Evolutionary conservation across 768 basidiomycete genomes (phyloP).

Genomic region (Kwoniella bestiolae): DNA sequence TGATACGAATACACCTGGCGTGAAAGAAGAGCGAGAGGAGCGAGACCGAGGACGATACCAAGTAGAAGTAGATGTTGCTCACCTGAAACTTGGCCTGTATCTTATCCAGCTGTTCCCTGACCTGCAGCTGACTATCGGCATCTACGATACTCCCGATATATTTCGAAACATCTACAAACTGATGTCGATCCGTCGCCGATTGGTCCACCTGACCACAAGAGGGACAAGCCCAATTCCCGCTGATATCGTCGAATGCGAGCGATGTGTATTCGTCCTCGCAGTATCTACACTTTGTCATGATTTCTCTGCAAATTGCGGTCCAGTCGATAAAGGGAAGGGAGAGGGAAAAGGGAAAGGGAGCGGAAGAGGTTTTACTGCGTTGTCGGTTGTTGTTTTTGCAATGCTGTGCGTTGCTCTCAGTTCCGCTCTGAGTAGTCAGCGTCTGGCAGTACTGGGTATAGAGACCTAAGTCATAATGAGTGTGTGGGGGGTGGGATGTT

Average conservation of each 20-base stretch:
- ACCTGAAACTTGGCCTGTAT: slow-evolving; percentile 21
- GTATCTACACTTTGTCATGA: background rate
- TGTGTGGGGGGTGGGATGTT: background rate
- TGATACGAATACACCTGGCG: too few relatives aligned
- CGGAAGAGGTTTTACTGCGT: too few relatives aligned
- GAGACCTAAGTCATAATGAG: slow-evolving; percentile 10
- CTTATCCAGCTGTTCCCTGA: slow-evolving; percentile 5
- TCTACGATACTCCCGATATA: slow-evolving; percentile 16
- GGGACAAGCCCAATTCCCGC: slow-evolving; percentile 25
- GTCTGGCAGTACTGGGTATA: background rate
- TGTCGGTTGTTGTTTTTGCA: background rate
- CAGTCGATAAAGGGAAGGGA: too few relatives aligned
- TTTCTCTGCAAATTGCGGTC: too few relatives aligned
- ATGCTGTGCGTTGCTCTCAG: slow-evolving; percentile 1
- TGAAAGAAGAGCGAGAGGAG: too few relatives aligned
- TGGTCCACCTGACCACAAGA: slow-evolving; percentile 29
- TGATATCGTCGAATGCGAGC: slow-evolving; percentile 3
- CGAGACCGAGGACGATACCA: too few relatives aligned
- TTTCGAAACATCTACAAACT: slow-evolving; percentile 1
- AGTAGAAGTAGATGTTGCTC: background rate
- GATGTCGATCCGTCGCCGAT: background rate
- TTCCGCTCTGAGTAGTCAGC: background rate
- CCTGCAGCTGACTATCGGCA: slow-evolving; percentile 6
- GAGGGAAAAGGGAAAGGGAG: too few relatives aligned
- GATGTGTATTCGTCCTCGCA: background rate